Conservation (phyloP, 78 protist genomes). For the Dictyostelium brefeldianum region DNA sequence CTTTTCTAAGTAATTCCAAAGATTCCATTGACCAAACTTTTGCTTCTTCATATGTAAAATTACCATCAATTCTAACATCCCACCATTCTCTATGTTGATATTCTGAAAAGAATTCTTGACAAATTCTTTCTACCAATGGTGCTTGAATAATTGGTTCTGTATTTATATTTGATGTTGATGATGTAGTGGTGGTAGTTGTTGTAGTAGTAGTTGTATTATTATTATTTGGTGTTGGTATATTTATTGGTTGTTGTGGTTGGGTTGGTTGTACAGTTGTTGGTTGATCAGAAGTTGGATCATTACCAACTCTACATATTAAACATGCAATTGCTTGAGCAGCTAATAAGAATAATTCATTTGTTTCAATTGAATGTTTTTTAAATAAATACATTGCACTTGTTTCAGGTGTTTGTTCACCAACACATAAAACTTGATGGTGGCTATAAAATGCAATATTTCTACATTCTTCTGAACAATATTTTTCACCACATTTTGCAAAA, state of each 20-base stretch:
- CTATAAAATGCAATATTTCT: slow-evolving; percentile 57
- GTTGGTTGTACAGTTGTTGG: neutral
- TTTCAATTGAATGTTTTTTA: slow-evolving; percentile 72
- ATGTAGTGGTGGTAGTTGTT: neutral
- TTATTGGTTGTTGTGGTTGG: neutral
- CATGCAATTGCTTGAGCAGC: slow-evolving; percentile 65
- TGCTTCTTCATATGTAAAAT: slow-evolving; percentile 58
- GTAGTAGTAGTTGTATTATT: slow-evolving; percentile 8
- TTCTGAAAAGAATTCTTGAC: slow-evolving; percentile 52
- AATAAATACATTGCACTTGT: slow-evolving; percentile 57
- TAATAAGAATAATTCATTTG: slow-evolving; percentile 70
- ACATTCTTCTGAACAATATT: slow-evolving; percentile 73
- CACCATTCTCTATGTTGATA: slow-evolving; percentile 75
- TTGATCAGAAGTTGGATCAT: slow-evolving; percentile 3
- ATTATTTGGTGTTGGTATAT: neutral
- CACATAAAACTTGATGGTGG: slow-evolving; percentile 76
- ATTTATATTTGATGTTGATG: neutral
- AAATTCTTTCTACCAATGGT: slow-evolving; percentile 28
- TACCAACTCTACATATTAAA: slow-evolving; percentile 41
- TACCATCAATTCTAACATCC: slow-evolving; percentile 75
- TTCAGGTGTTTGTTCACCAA: slow-evolving; percentile 65
- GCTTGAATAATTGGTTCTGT: neutral
- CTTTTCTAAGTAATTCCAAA: slow-evolving; percentile 43
- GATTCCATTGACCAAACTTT: slow-evolving; percentile 47
- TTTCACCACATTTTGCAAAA: slow-evolving; percentile 82